Base-by-base conservation (phyloP, 768 basidiomycete genomes). In the Paxillus involutus region DNA sequence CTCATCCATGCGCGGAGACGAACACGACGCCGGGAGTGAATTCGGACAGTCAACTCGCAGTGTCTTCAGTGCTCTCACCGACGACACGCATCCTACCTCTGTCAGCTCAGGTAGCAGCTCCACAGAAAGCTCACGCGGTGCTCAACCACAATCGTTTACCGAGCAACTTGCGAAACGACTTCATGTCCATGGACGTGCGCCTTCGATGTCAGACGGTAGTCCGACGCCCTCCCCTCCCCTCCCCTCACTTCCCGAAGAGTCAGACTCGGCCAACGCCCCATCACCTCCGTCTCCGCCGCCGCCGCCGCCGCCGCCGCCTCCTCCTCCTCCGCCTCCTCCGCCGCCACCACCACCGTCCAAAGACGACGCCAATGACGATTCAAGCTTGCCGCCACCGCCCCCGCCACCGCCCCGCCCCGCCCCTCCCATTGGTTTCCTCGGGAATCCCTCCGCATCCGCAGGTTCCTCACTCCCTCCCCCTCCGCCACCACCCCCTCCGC, bases 151-250 rank as follows among this genome's bases (percentile, higher is more conserved):
- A 19, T 76, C 82, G 1, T 75, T 87, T 47, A 78, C 82, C 24
- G 88, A 89, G 49, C 80, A 85, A 66, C 75, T 89, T 43, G 77
- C 74, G 41, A 80, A 80, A 62, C 85, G 83, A 57, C 68, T 89
- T 19, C 71, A 81, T 13, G 66, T 77, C 7, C 76, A 77, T 67
- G 80, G 80, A 21, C 73, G 79, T 53, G 64, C 68, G 11, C 64
- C 75, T 30, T 73, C 75, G 33, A 65, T 74, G 26, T 62, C 71
- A 13, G 72, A 77, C 37, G 63, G 68, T 32, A 76, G 70, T 61
- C 65, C 76, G 17, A 62, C 61, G n/a, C 62, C 71, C 16, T 42
- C 61, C 66, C 14, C 58, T 14, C 57, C 66, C 30, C 67, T 76
- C 39, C 66, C 77, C 11, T 65, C 76, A 17, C 70, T 79, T 19